These are phyloP conservation scores for Penicillium ochrochloron DNA, from an alignment of 495 filamentous ascomycete species.

Conservation along the genomic window DNA sequence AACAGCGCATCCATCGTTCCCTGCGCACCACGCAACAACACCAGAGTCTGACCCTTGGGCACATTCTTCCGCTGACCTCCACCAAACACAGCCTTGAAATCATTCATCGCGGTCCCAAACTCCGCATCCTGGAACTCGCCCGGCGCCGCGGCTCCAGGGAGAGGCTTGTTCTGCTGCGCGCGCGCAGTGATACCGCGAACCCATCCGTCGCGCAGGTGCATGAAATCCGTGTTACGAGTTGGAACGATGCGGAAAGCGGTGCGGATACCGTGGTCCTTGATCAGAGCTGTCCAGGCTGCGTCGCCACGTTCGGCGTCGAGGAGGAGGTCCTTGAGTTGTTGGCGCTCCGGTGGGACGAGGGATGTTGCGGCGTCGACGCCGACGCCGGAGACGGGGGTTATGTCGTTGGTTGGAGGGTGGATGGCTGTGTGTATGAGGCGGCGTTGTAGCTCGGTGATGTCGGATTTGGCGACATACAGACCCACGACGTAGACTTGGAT, in stretches of 20 bases:
- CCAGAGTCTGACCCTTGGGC: constrained; percentile 72
- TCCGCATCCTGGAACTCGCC: constrained; percentile 65
- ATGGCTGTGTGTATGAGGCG: constrained; percentile 54
- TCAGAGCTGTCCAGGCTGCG: constrained; percentile 71
- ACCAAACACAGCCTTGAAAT: constrained; percentile 79
- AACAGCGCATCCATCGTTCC: constrained; percentile 73
- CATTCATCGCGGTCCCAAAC: constrained; percentile 71
- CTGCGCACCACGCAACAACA: constrained; percentile 67
- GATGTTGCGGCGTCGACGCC: constrained; percentile 73
- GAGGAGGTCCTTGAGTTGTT: constrained; percentile 66
- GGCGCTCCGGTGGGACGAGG: constrained; percentile 78
- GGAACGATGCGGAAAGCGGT: constrained; percentile 82
- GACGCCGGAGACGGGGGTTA: constrained; percentile 51
- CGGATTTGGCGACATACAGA: constrained; percentile 80
- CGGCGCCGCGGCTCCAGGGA: constrained; percentile 20
- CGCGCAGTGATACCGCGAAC: constrained; percentile 79
- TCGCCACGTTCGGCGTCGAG: constrained; percentile 71
- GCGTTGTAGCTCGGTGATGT: constrained; percentile 65
- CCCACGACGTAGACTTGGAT: constrained; percentile 96
- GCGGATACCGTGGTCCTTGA: constrained; percentile 64
- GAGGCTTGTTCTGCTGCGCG: constrained; percentile 50
- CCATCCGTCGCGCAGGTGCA: constrained; percentile 88
- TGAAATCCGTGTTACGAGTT: constrained; percentile 86
- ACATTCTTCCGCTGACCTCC: constrained; percentile 67
- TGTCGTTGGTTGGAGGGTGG: constrained; percentile 44